These are phyloP conservation scores for Diaporthe caulivora DNA, from an alignment of 2,329 filamentous ascomycete species.

Conservation along the genomic window DNA sequence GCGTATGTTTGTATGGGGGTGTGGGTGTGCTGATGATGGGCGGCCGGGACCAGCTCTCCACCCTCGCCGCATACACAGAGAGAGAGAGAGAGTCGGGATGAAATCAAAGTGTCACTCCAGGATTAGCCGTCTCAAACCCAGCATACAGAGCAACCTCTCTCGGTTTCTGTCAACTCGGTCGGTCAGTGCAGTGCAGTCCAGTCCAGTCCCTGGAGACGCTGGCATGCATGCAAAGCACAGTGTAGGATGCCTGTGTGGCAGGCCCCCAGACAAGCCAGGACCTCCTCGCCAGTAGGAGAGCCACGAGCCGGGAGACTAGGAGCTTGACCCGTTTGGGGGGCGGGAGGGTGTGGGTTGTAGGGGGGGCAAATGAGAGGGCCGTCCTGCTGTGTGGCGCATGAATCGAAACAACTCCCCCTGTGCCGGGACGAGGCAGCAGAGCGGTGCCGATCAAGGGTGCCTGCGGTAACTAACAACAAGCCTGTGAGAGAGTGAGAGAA, in stretches of 20 bases:
- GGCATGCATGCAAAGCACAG: background rate
- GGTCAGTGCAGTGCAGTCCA: background rate
- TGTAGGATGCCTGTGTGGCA: background rate
- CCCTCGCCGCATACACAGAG: background rate
- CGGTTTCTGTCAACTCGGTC: constrained; percentile 3
- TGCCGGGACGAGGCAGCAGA: constrained; percentile 23
- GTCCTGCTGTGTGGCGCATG: constrained; percentile 29
- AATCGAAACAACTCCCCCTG: constrained; percentile 32
- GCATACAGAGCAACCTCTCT: background rate
- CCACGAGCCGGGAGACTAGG: constrained; percentile 10
- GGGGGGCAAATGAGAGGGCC: constrained; percentile 28
- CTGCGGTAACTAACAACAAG: constrained; percentile 5
- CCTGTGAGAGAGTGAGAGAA: background rate
- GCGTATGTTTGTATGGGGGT: too few species aligned
- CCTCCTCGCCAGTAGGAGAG: background rate
- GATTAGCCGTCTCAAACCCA: constrained; percentile 12
- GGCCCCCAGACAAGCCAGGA: background rate
- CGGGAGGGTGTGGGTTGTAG: too few species aligned
- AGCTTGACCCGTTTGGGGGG: constrained; percentile 14
- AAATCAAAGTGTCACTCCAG: constrained; percentile 9
- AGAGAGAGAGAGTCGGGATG: background rate
- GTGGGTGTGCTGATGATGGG: background rate
- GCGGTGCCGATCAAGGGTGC: constrained; percentile 28
- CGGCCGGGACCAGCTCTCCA: constrained; percentile 25
- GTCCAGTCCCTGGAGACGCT: background rate